Evolutionary conservation across 2,329 filamentous ascomycete species (phyloP).

Genomic region (Sporothrix globosa): DNA sequence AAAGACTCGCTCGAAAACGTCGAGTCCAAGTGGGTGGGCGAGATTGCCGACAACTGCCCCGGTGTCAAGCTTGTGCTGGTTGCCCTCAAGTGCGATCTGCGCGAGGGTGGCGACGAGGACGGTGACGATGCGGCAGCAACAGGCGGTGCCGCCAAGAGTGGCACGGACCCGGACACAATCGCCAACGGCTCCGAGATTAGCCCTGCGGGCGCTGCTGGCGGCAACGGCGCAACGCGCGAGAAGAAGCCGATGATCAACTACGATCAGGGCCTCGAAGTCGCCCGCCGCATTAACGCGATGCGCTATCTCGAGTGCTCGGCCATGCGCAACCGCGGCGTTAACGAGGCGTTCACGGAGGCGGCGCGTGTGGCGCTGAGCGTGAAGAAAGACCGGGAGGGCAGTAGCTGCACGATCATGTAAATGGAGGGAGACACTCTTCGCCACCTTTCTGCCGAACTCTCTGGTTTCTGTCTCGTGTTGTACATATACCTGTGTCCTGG

Average conservation of each 20-base stretch:
- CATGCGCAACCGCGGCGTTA: constrained; percentile 96
- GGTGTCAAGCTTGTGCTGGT: constrained; percentile 94
- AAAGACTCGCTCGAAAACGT: constrained; percentile 97
- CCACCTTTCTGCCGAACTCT: neutral
- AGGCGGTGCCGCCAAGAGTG: constrained; percentile 39
- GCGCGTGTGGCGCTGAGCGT: constrained; percentile 86
- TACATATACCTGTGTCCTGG: constrained; percentile 18
- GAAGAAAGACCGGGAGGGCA: constrained; percentile 65
- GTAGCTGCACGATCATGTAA: constrained; percentile 64
- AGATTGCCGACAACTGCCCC: constrained; percentile 97
- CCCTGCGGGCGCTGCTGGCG: constrained; percentile 46
- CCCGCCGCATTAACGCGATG: constrained; percentile 86
- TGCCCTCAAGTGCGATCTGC: constrained; percentile 93
- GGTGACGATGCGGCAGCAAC: constrained; percentile 60
- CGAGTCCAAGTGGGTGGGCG: constrained; percentile 96
- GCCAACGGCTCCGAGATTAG: constrained; percentile 57
- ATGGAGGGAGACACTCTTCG: neutral
- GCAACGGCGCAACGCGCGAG: constrained; percentile 49
- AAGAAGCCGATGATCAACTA: constrained; percentile 82
- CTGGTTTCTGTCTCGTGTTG: neutral
- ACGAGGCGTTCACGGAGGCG: constrained; percentile 97
- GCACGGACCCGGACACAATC: constrained; percentile 31
- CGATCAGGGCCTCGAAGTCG: constrained; percentile 87
- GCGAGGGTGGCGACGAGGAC: constrained; percentile 74
- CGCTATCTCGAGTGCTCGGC: constrained; percentile 98